A percentile compares a stretch with the other conserved stretches of the same genome.
Conservation (phyloP, 192 early-diverging fungal species). For the Mortierella antarctica region DNA sequence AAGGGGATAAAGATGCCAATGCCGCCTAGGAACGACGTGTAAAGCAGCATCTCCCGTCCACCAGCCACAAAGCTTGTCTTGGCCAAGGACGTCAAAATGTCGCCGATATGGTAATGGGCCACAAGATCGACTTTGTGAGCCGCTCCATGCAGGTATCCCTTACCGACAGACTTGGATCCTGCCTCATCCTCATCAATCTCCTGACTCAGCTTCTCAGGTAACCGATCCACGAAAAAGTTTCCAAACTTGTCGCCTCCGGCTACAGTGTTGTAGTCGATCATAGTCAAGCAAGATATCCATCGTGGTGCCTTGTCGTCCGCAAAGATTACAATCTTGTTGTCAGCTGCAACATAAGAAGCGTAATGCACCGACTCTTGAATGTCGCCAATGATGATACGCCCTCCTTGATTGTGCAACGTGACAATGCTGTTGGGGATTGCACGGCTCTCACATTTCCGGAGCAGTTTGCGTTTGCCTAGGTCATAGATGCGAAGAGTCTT, state of each 20-base stretch:
- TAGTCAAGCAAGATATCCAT: constrained; percentile 80
- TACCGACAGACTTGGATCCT: constrained; percentile 84
- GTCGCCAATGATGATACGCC: constrained; percentile 88
- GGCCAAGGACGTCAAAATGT: constrained; percentile 84
- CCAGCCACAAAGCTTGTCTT: constrained; percentile 84
- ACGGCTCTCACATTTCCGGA: constrained; percentile 89
- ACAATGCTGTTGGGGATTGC: constrained; percentile 81
- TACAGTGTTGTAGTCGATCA: constrained; percentile 95
- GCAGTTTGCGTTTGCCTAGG: constrained; percentile 88
- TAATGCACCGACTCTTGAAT: constrained; percentile 89
- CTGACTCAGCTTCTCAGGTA: constrained; percentile 70
- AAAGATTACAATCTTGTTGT: constrained; percentile 90
- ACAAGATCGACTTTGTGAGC: constrained; percentile 85
- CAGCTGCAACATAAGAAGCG: constrained; percentile 72
- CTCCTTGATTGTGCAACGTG: constrained; percentile 78
- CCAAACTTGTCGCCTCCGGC: constrained; percentile 98
- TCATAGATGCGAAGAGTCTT: constrained; percentile 92
- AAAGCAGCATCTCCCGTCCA: constrained; percentile 89
- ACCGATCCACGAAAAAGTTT: constrained; percentile 84
- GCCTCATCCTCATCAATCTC: constrained; percentile 91
- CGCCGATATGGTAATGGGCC: constrained; percentile 87
- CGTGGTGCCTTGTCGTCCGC: constrained; percentile 93
- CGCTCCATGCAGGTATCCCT: constrained; percentile 84
- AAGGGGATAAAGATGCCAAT: constrained; percentile 91
- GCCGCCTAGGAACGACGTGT: constrained; percentile 86